Base-by-base conservation (phyloP, 768 basidiomycete species). In the Podaxis sp. region DNA sequence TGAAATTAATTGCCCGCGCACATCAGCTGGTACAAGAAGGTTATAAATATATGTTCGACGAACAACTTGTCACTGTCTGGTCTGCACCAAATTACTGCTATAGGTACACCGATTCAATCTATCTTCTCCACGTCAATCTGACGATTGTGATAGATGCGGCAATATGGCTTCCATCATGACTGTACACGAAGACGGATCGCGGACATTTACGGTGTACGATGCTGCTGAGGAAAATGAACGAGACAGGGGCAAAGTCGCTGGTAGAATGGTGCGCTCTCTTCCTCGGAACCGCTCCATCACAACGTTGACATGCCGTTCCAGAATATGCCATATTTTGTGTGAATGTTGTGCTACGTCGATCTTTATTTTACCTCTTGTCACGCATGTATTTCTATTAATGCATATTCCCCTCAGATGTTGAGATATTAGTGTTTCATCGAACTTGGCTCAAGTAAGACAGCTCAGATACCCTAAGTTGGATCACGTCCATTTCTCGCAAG, bases 1-100 rank as follows among this genome's bases (percentile, higher is more conserved):
- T 98, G 19, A 81, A 79, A 9, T 85, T 98, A 46, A 94, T 98
- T 67, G 96, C 96, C 2, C 86, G 96, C 38, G 96, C 96, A 0
- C 96, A 98, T 73, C 96, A 98, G 71, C 87, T 98, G 19, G 96
- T 98, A 1, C 94, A 96, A 73, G 94, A 96, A 74, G 94, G 94
- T 1, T 95, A 85, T 78, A 98, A 98, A 77, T 89, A 95, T 72
- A 96, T 98, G 96, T 97, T 98, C 68, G 92, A 97, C 71, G 85
- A 89, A 64, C 82, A 88, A 65, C 90, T 96, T 19, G 94, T 95
- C 12, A 96, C 94, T 0, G 94, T 96, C 9, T 96, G 94, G 94
- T 89, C 87, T 4, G 94, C 94, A 55, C 92, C 93, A 33, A 96
- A 94, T 70, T 94, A 94, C 71, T 95, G 81, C 64, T 84, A 82